Evolutionary conservation across 306 rosid species (phyloP), one percentile per base, ranked within the genome.

Genomic region (Cyamopsis tetragonoloba): DNA sequence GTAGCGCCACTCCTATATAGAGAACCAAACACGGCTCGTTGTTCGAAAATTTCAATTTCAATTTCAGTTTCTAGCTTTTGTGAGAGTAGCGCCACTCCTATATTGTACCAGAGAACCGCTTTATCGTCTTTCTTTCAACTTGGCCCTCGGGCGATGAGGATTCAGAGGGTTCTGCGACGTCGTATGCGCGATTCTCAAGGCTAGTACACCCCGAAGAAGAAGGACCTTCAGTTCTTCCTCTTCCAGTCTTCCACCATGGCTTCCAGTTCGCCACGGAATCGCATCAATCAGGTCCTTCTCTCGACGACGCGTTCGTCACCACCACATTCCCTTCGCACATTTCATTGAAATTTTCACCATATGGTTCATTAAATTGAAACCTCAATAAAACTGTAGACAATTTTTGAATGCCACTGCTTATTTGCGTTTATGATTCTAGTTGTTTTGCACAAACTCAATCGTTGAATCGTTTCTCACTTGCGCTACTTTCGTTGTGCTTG

Each of bases 261-360:
- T 79, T 86, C 96, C 62, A 77, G 74, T 50, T 80, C 93, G 24
- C 89, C 86, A 14, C 81, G 71, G 49, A 71, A 81, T 24, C 96
- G 96, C 72, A 79, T 93, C 79, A 74, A 86, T 55, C 88, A 89
- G 98, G 98, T 92, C 6, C 57, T 43, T 47, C 73, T 19, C 70
- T 13, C 65, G 17, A 27, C 42, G 20, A 39, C 46, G 31, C 54
- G n/a, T n/a, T n/a, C n/a, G n/a, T 72, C 59, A 7, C 28, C 11
- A 8, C 38, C 22, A 4, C 72, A 66, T 48, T 35, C 0, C 32
- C 41, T 2, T 1, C 22, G 4, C 53, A 27, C 14, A 5, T 46
- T 13, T 20, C 27, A 2, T 41, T 10, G 22, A 28, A 4, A 9
- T 17, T 37, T 7, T 1, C 23, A 3, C 11, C 12, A 12, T 39